These are phyloP conservation scores for Filobasidium uniguttulatum DNA, from an alignment of 1,284 basidiomycete species.

Conservation along the genomic window DNA sequence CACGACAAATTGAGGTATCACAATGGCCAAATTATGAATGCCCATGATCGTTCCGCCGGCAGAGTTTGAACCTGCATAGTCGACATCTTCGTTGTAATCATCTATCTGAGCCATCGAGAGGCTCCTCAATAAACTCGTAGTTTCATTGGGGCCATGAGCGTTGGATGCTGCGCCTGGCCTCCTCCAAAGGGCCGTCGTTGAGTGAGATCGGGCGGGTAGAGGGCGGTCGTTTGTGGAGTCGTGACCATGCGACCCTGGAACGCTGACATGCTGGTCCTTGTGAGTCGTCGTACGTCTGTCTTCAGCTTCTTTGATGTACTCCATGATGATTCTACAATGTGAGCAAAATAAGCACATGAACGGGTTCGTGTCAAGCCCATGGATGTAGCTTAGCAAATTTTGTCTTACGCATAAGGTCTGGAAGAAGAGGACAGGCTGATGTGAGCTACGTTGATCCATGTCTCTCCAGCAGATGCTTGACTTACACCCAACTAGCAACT, in stretches of 20 bases:
- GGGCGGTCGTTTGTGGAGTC: constrained; percentile 24
- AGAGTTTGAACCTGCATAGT: constrained; percentile 42
- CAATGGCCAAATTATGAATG: constrained; percentile 88
- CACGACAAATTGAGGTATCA: constrained; percentile 62
- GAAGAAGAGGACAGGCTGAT: neutral
- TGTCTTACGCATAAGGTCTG: constrained; percentile 16
- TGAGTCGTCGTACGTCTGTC: constrained; percentile 16
- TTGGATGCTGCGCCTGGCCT: constrained; percentile 23
- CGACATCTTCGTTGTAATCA: constrained; percentile 35
- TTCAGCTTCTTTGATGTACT: constrained; percentile 71
- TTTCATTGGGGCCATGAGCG: constrained; percentile 38
- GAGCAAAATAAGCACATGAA: no score
- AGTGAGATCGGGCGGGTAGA: constrained; percentile 40
- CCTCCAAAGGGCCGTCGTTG: constrained; percentile 36
- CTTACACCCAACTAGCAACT: constrained; percentile 73
- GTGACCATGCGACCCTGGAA: neutral
- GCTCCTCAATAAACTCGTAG: constrained; percentile 53
- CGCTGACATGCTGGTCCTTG: neutral
- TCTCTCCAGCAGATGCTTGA: neutral
- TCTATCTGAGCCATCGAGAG: constrained; percentile 47
- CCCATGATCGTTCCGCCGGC: constrained; percentile 90
- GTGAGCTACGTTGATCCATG: neutral
- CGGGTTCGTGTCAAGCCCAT: no score
- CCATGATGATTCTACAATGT: constrained; percentile 4
- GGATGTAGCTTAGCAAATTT: no score